These are phyloP conservation scores for Penicillium sp. DNA, from an alignment of 2,329 filamentous ascomycete species.

Conservation along the genomic window DNA sequence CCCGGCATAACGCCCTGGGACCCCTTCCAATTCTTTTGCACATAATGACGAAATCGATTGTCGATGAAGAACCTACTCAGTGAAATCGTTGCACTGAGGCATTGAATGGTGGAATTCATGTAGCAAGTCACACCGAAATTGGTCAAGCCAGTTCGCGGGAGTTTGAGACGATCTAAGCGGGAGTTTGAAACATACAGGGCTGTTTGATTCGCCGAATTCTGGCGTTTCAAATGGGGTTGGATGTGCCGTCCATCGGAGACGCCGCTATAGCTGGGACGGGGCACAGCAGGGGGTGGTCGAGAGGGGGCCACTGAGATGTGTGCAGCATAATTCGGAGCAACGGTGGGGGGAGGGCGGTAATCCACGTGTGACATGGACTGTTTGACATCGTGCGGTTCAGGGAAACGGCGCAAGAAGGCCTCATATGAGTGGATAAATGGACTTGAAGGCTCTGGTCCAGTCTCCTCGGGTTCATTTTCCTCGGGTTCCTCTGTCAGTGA, in stretches of 20 bases:
- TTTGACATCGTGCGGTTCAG: slow-evolving; percentile 62
- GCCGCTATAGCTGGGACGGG: slow-evolving; percentile 75
- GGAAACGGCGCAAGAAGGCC: slow-evolving; percentile 80
- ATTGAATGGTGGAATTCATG: slow-evolving; percentile 87
- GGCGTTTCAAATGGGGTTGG: slow-evolving; percentile 43
- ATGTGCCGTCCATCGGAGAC: slow-evolving; percentile 62
- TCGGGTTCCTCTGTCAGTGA: slow-evolving; percentile 41
- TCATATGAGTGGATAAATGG: slow-evolving; percentile 69
- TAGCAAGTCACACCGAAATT: slow-evolving; percentile 87
- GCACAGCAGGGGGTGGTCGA: slow-evolving; percentile 66
- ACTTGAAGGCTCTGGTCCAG: slow-evolving; percentile 46
- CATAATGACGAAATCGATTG: slow-evolving; percentile 59
- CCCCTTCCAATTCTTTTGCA: slow-evolving; percentile 64
- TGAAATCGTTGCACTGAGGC: slow-evolving; percentile 68
- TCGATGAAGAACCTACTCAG: slow-evolving; percentile 63
- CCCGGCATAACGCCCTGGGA: slow-evolving; percentile 63
- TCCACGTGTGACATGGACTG: slow-evolving; percentile 55
- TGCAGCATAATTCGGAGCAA: slow-evolving; percentile 35
- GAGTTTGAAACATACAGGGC: slow-evolving; percentile 44
- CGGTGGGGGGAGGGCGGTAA: slow-evolving; percentile 29
- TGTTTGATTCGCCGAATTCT: slow-evolving; percentile 46
- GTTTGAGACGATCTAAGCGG: slow-evolving; percentile 46
- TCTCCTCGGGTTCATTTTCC: slow-evolving; percentile 45
- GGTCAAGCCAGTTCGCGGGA: slow-evolving; percentile 68
- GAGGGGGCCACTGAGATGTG: slow-evolving; percentile 59